Evolutionary conservation across 768 basidiomycete species (phyloP).

Genomic region (Rhodotorula graminis): DNA sequence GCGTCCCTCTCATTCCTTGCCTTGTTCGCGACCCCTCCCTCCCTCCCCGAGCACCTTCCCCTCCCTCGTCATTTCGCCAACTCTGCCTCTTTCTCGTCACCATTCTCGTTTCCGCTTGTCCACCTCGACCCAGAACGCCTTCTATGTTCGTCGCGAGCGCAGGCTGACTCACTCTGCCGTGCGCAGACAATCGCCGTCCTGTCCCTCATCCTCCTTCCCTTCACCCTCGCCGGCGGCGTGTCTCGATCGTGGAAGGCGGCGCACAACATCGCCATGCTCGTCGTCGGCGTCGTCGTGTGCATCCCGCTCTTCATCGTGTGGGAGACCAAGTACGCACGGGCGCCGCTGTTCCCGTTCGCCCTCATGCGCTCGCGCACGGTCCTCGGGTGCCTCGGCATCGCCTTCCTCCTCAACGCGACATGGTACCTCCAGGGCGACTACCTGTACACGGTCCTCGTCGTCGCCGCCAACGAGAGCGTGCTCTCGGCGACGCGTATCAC

Average conservation of each 20-base stretch:
- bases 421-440: conserved; percentile 28
- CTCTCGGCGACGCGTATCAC: conserved; percentile 43
- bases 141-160: too few relatives aligned
- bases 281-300: conserved; percentile 43
- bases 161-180: too few relatives aligned
- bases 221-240: conserved; percentile 45
- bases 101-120: too few relatives aligned
- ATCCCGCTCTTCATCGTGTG: conserved; percentile 43
- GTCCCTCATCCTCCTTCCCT: conserved; percentile 46
- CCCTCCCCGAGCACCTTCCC: background rate
- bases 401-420: conserved; percentile 2
- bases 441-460: conserved; percentile 44
- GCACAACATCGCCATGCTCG: conserved; percentile 45
- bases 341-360: conserved; percentile 4
- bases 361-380: conserved; percentile 44
- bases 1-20: background rate
- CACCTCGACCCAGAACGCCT: too few relatives aligned
- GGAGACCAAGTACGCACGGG: conserved; percentile 40
- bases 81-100: too few relatives aligned
- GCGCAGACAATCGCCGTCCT: conserved; percentile 38
- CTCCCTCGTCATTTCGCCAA: too few relatives aligned
- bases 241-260: conserved; percentile 39
- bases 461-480: conserved; percentile 43
- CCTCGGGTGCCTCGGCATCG: conserved; percentile 44
- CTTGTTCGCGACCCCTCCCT: background rate